These are phyloP conservation scores for Russula brevipes DNA, from an alignment of 768 basidiomycete species.

Conservation along the genomic window DNA sequence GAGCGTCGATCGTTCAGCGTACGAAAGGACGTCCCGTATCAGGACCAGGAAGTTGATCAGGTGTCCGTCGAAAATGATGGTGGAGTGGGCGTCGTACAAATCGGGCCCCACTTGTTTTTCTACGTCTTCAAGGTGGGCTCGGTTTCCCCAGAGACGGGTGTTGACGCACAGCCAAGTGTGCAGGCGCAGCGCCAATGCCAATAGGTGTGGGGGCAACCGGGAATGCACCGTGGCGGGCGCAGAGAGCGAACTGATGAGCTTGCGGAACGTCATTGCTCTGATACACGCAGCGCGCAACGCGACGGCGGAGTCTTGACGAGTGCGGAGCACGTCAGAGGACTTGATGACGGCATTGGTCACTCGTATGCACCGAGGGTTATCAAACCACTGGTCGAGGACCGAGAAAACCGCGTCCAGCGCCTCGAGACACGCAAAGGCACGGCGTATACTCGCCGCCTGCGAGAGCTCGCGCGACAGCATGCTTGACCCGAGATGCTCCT, in stretches of 20 bases:
- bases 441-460: background rate
- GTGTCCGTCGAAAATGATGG: background rate
- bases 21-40: slow-evolving; percentile 8
- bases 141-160: background rate
- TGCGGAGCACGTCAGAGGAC: slow-evolving; percentile 2
- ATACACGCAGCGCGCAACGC: slow-evolving; percentile 8
- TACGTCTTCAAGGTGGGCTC: background rate
- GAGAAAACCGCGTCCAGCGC: slow-evolving; percentile 3
- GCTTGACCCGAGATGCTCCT: background rate
- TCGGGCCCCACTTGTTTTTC: background rate
- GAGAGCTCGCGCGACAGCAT: slow-evolving; percentile 4
- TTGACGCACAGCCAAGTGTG: background rate
- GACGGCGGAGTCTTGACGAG: background rate
- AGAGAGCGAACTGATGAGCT: background rate
- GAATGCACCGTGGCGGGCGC: background rate
- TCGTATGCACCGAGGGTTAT: background rate
- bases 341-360: background rate
- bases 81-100: background rate
- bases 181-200: background rate
- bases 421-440: slow-evolving; percentile 4
- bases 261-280: slow-evolving; percentile 7
- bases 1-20: background rate
- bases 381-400: background rate
- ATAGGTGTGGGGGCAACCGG: background rate
- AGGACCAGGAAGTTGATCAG: slow-evolving; percentile 4